A percentile compares a stretch with the other conserved stretches of the same genome.
These are phyloP conservation scores for Thymus mandschuricus DNA, from an alignment of 257 asterid species.

Conservation along the genomic window DNA sequence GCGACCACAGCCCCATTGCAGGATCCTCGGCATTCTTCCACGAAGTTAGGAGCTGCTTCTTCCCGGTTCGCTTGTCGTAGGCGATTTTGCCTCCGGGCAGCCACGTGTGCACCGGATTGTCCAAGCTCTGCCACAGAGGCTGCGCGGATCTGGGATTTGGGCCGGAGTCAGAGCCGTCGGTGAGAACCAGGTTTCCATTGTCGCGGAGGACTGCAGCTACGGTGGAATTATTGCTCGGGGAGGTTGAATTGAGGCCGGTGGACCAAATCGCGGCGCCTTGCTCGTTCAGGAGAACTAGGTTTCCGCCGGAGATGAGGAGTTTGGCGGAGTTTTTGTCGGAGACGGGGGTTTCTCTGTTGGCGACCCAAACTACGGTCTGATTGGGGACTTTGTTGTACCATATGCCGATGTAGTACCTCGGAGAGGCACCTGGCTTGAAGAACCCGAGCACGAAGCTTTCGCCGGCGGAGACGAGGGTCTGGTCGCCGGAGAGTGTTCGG, in stretches of 20 bases:
- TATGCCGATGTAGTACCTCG: conserved; percentile 49
- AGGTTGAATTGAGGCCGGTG: conserved; percentile 41
- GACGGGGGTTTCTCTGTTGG: conserved; percentile 59
- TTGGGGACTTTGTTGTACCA: conserved; percentile 47
- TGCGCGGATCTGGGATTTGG: conserved; percentile 24
- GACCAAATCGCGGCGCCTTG: conserved; percentile 54
- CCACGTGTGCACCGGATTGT: conserved; percentile 66
- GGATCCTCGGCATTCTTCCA: conserved; percentile 86
- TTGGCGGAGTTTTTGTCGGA: conserved; percentile 36
- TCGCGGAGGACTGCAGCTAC: conserved; percentile 61
- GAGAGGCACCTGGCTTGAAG: conserved; percentile 52
- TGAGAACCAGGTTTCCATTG: conserved; percentile 65
- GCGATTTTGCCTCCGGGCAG: conserved; percentile 68
- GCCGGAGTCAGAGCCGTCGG: conserved; percentile 32
- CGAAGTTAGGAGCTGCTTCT: conserved; percentile 56
- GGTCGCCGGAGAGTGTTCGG: conserved; percentile 46
- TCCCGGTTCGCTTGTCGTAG: conserved; percentile 48
- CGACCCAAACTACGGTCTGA: conserved; percentile 59
- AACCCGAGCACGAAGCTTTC: conserved; percentile 49
- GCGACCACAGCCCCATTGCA: conserved; percentile 66
- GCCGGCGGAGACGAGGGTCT: conserved; percentile 51
- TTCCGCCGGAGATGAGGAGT: conserved; percentile 40
- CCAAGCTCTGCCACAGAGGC: conserved; percentile 69
- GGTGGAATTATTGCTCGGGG: conserved; percentile 11
- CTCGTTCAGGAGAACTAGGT: conserved; percentile 51